Base-by-base conservation (phyloP, 1,139 yeast species). In the Yamadazyma spencermartinsiae region DNA sequence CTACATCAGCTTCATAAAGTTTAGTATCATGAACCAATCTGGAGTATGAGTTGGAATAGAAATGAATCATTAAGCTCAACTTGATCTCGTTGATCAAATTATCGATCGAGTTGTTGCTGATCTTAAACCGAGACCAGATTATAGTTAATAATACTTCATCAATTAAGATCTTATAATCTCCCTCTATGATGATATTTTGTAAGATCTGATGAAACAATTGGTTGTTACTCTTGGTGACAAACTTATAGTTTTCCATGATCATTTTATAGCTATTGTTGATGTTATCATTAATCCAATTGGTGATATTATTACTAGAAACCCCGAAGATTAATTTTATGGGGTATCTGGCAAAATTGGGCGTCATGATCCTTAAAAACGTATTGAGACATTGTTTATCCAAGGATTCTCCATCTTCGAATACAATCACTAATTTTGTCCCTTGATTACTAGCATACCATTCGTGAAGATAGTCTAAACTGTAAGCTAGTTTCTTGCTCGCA, bases 401-500 rank as follows among this genome's bases (percentile, higher is more conserved):
- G 2, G 84, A 71, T 49, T 80, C 86, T 1, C 85, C 73, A 53
- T 83, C 88, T 50, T 82, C 86, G n/a, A 84, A 52, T 5, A 81
- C 59, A 4, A 80, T 57, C 11, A 78, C 58, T 14, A 75, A 51
- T 42, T 44, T 48, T 21, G 21, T 34, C 29, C 16, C 36, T 42
- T 13, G 40, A 40, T 41, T 14, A 18, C 19, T 47, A 8, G 41
- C 33, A 38, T 59, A 71, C 78, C 80, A 79, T 26, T 73, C 76
- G 16, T 57, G 65, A 11, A 80, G 54, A n/a, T 74, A 61, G 39
- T 76, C 80, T 32, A 79, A 60, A 49, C 79, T 83, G 49, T 77
- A 79, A 38, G 71, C 61, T 17, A 72, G 60, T 38, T 58, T 28
- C 24, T 54, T 40, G 38, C 50, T 36, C 16, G 41, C 3, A 10